These are phyloP conservation scores for Corchorus olitorius DNA, from an alignment of 345 rosid genomes.

Conservation along the genomic window DNA sequence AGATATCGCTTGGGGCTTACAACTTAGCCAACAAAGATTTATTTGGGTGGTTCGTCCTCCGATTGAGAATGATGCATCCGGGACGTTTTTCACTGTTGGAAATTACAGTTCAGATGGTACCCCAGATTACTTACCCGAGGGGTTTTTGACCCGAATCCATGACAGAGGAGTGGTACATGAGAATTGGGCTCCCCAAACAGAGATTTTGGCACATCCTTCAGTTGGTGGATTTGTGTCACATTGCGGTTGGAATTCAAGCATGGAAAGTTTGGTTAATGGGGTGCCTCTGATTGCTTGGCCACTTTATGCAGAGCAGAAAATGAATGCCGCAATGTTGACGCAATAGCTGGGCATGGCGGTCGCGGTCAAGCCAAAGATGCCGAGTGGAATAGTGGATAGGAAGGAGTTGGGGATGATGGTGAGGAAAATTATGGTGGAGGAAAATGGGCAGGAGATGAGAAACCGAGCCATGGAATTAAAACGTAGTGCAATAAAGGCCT, in stretches of 20 bases:
- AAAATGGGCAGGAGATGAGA: conserved; percentile 47
- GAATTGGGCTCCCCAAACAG: conserved; percentile 62
- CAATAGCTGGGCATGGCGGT: conserved; percentile 52
- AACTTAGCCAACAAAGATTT: conserved; percentile 47
- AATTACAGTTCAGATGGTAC: not conserved
- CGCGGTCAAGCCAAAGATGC: conserved; percentile 37
- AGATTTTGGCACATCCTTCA: conserved; percentile 51
- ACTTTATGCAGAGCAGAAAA: conserved; percentile 48
- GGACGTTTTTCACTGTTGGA: conserved; percentile 27
- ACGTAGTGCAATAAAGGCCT: conserved; percentile 28
- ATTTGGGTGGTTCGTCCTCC: conserved; percentile 40
- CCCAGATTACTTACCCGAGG: conserved; percentile 48
- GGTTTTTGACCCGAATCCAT: conserved; percentile 41
- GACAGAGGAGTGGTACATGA: conserved; percentile 32
- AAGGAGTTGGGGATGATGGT: conserved; percentile 47
- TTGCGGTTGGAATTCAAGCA: conserved; percentile 74
- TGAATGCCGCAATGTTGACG: conserved; percentile 50
- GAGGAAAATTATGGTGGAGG: conserved; percentile 45
- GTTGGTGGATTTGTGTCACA: conserved; percentile 68
- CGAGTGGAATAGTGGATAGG: conserved; percentile 31
- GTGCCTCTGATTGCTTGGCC: conserved; percentile 65
- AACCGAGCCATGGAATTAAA: conserved; percentile 36
- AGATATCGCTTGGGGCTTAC: conserved; percentile 68
- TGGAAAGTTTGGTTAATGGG: conserved; percentile 51
- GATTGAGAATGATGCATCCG: not conserved